Conservation (phyloP, 768 basidiomycete genomes). For the Leccinum disarticulatum region DNA sequence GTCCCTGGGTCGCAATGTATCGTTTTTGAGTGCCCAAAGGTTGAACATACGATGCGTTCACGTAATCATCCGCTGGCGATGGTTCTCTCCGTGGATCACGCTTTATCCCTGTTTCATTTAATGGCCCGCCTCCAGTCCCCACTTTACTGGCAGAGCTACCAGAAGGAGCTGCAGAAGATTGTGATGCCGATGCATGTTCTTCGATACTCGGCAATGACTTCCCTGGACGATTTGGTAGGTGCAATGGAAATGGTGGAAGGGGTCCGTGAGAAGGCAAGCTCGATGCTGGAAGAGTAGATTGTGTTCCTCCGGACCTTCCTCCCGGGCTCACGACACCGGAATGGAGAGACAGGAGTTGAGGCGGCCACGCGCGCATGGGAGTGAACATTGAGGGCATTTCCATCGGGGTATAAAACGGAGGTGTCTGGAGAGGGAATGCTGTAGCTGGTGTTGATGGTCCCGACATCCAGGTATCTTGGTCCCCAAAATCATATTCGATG, state of each 20-base stretch:
- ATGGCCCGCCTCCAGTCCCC: neutral
- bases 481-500: constrained; percentile 23
- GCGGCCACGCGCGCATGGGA: constrained; percentile 14
- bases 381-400: constrained; percentile 15
- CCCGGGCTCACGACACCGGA: constrained; percentile 1
- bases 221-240: constrained; percentile 16
- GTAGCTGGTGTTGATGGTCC: constrained; percentile 24
- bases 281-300: constrained; percentile 1
- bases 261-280: constrained; percentile 6
- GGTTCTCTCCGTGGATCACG: constrained; percentile 16
- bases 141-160: neutral
- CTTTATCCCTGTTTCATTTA: neutral
- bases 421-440: constrained; percentile 19
- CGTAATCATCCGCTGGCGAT: constrained; percentile 76
- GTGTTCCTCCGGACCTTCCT: constrained; percentile 9
- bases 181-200: constrained; percentile 8
- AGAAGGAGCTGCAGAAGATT: constrained; percentile 2
- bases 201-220: constrained; percentile 18
- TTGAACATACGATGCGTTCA: constrained; percentile 93
- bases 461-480: constrained; percentile 22
- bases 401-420: constrained; percentile 32
- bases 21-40: constrained; percentile 77
- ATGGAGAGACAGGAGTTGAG: constrained; percentile 6
- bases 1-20: constrained; percentile 97
- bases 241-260: constrained; percentile 17